Evolutionary conservation across 306 rosid species (phyloP).

Genomic region (Inga laurina): DNA sequence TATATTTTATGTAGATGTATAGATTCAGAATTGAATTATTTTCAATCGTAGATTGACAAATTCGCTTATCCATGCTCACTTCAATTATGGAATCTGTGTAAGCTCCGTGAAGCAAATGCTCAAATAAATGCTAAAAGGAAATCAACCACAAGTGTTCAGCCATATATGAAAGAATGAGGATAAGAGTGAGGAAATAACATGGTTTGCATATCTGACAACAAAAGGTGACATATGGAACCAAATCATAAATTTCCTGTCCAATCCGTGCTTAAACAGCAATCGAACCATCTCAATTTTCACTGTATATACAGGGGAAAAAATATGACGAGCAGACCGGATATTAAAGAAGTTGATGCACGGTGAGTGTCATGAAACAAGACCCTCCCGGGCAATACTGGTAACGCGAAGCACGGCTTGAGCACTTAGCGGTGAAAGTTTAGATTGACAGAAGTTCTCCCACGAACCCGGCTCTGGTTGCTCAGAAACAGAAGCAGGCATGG

Average conservation of each 20-base stretch:
- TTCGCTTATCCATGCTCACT: not conserved
- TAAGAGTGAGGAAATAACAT: not conserved
- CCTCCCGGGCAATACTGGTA: constrained; percentile 71
- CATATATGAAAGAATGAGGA: not conserved
- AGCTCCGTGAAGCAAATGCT: not conserved
- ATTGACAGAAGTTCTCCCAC: constrained; percentile 90
- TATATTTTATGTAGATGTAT: not conserved
- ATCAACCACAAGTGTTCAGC: not conserved
- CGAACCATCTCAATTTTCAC: constrained; percentile 54
- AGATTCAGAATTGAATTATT: not conserved
- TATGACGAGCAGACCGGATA: constrained; percentile 53
- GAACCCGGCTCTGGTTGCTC: constrained; percentile 56
- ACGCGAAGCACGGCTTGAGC: constrained; percentile 98
- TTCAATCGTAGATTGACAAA: not conserved
- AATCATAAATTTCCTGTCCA: constrained; percentile 48
- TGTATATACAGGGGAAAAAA: constrained; percentile 62
- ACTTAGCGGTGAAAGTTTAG: constrained; percentile 84
- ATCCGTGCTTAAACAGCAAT: constrained; percentile 52
- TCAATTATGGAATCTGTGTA: not conserved
- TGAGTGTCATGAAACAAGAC: constrained; percentile 71
- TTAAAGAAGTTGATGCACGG: constrained; percentile 36
- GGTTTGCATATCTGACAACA: not conserved
- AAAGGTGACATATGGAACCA: constrained; percentile 29
- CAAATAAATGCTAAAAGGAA: constrained; percentile 7
- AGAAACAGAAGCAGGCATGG: constrained; percentile 38